Base-by-base conservation (phyloP, 495 filamentous ascomycete species). In the Neurospora sublineolata region DNA sequence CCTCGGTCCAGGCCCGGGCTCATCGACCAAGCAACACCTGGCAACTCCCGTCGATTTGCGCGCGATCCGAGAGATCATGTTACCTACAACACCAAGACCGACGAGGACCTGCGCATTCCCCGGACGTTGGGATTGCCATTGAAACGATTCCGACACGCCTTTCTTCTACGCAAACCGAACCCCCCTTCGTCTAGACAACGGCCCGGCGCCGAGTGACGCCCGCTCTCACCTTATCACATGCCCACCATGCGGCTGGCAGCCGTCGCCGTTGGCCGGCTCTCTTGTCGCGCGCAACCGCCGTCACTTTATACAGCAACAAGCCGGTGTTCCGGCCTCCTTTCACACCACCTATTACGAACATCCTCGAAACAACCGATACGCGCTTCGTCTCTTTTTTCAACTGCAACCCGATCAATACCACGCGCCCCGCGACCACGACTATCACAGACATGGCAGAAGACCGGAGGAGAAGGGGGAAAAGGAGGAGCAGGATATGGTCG, bases 161-260 rank as follows among this genome's bases (percentile, higher is more conserved):
- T 60, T 60, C 27, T 30, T 16, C 27, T 30, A 33, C 52, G 27
- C 69, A 40, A 40, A 60, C 23, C 52, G 52, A 60, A 60, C 52
- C 23, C 12, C 6, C 33, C 52, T 60, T 30, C 52, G 23, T 60
- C 52, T 60, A 60, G 27, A 33, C 23, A 60, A 33, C 52, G 52
- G 52, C 52, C 27, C 52, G 52, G 27, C 6, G 52, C 52, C 27
- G 52, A 60, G 52, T 60, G 52, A 60, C 46, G 2, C 23, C 46
- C 52, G 6, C 52, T 7, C 52, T 7, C 52, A 1, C 14, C 12
- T 9, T 1, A 33, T 60, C 52, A 60, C 52, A 60, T 60, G 52
- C 52, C 52, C 77, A 73, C 73, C 67, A 81, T 81, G 80, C 77
- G 78, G 52, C 52, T 75, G 70, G 72, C 71, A 60, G 52, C 52